Base-by-base conservation (phyloP, 768 basidiomycete genomes). In the Amanita brunnescens region DNA sequence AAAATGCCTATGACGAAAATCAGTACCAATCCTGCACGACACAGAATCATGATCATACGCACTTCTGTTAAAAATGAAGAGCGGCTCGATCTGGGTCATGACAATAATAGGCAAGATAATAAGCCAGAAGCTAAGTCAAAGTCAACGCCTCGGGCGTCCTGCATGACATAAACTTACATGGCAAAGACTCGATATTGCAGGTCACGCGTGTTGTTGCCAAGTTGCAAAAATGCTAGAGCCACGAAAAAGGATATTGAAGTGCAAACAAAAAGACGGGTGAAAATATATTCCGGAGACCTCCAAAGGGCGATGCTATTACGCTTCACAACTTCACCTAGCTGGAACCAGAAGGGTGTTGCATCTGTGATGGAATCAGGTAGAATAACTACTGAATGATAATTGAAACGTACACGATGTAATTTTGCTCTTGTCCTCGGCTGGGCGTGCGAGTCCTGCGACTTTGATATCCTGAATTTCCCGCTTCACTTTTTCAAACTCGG, bases 271-370 rank as follows among this genome's bases (percentile, higher is more conserved):
- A 91, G 68, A 16, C 91, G 80, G 47, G 81, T 89, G 70, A 84
- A 92, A 45, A 89, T 80, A 62, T 93, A 94, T 56, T 91, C 82
- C 2, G 90, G 87, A 7, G 83, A 87, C 49, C 91, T 74, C 85
- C 87, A 93, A 10, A 92, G 69, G 2, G 87, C 81, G 5, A 71
- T 58, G 59, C 81, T 81, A 61, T 87, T 86, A 37, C 91, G 75
- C 18, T 69, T 57, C 14, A 81, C 72, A 52, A 93, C 88, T 12
- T 74, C 71, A 55, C 73, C 72, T 55, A 93, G 70, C 64, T 95
- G 91, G 62, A 82, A 83, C 46, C 74, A 64, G 70, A 90, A 85
- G 0, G 85, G 73, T 0, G 88, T 89, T 0, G 91, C 86, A 62
- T 88, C 82, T 85, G 41, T 5, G 10, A 47, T 20, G 5, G 30